Base-by-base conservation (phyloP, 2,329 filamentous ascomycete genomes). In the Lachnellula cervina region DNA sequence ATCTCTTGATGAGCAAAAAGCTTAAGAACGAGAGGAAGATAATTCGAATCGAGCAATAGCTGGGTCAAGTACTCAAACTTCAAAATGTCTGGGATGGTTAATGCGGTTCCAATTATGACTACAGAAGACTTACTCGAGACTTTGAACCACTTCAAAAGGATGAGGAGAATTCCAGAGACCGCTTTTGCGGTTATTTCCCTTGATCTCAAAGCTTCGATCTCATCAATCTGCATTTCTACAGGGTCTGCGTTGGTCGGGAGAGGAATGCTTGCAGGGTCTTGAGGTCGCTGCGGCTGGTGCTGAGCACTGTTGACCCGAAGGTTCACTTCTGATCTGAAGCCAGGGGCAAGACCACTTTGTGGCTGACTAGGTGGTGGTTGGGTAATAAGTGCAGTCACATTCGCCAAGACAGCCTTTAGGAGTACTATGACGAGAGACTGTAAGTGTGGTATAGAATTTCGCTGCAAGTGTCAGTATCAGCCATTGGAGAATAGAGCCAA, bases 51-150 rank as follows among this genome's bases (percentile, higher is more conserved):
- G 28, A 99, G 80, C 11, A 99, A 77, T 2, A 99, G 80, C 68
- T 99, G 94, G 0, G 91, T 93, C 67, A 99, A 76, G 67, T 97
- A 97, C 73, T 99, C 94, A 64, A 94, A 97, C 69, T 97, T 96
- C 62, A 99, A 77, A 28, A 97, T 82, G 69, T 99, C 90, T 95
- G 48, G 5, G 4, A 19, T 14, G 58, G 62, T 62, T 54, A 71
- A 64, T 42, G 52, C 38, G 32, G 8, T 34, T 19, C 17, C 6
- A 5, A 3, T 3, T 43, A 9, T 23, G 6, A 42, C n/a, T 28
- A 17, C 25, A 44, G 5, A 54, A n/a, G 25, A 53, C 89, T 77
- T 77, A 95, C 90, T 94, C 56, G 91, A 97, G 52, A 96, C 77
- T 70, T 96, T 95, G 66, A 97, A 87, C 94, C 94, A 99, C 72